Conservation (phyloP, 139 green algal species). For the Micractinium conductrix region DNA sequence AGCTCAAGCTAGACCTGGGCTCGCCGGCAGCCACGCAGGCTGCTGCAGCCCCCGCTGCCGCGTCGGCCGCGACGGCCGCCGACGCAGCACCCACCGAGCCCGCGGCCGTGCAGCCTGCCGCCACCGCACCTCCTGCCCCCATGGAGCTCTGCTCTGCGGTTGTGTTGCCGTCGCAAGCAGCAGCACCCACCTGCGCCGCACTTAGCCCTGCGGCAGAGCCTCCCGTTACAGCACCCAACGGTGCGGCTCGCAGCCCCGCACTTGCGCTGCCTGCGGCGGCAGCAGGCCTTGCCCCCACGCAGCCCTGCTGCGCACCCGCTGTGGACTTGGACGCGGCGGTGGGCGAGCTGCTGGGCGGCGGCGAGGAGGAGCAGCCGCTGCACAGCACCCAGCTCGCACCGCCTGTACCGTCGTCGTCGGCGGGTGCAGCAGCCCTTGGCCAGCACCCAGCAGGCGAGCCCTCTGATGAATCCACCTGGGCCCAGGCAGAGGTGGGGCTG, state of each 20-base stretch:
- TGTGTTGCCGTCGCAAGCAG: no score
- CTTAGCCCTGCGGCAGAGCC: neutral
- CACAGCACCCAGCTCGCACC: conserved; percentile 1
- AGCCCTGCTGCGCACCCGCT: neutral
- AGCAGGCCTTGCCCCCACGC: neutral
- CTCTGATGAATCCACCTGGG: neutral
- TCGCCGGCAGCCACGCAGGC: neutral
- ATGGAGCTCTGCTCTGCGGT: neutral
- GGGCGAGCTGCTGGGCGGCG: neutral
- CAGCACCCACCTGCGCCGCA: neutral
- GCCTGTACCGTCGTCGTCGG: neutral
- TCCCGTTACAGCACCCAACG: neutral
- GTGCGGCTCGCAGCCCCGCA: neutral
- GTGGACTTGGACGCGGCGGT: conserved; percentile 8
- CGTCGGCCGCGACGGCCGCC: neutral
- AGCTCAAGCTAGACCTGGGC: neutral
- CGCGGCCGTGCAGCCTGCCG: neutral
- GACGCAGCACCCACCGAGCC: neutral
- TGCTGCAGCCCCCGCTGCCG: neutral
- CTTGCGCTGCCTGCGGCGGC: neutral
- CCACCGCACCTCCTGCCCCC: neutral
- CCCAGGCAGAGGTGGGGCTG: neutral
- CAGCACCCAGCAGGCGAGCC: neutral
- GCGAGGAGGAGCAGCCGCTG: neutral
- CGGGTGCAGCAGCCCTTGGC: neutral